Evolutionary conservation across 371 early-diverging fungal species (phyloP).

Genomic region (Lichtheimia hyalospora): DNA sequence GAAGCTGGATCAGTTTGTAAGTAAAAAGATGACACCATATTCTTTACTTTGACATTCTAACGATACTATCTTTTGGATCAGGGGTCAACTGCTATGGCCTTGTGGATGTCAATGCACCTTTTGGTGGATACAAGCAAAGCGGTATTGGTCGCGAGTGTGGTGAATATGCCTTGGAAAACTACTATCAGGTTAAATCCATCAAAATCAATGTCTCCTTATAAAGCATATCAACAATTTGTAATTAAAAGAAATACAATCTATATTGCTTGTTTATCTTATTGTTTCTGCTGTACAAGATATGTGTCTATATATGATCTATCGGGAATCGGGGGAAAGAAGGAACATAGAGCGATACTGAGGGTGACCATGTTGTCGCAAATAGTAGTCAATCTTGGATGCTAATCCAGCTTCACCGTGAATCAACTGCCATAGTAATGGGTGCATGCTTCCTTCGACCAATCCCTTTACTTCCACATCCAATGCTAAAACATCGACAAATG

Average conservation of each 20-base stretch:
- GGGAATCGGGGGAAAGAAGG: slow-evolving; percentile 16
- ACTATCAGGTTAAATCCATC: slow-evolving; percentile 34
- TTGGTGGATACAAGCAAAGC: slow-evolving; percentile 86
- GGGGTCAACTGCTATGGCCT: slow-evolving; percentile 15
- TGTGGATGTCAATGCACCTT: slow-evolving; percentile 47
- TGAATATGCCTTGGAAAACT: slow-evolving; percentile 72
- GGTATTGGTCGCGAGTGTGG: slow-evolving; percentile 84
- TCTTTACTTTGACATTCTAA: not conserved
- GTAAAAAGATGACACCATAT: not conserved
- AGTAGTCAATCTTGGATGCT: slow-evolving; percentile 11
- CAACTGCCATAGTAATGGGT: slow-evolving; percentile 35
- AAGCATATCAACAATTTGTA: not conserved
- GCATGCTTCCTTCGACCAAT: slow-evolving; percentile 20
- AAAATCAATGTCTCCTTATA: slow-evolving; percentile 1
- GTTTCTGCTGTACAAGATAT: too few relatives aligned
- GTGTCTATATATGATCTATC: not conserved
- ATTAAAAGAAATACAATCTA: not conserved
- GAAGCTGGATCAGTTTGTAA: slow-evolving; percentile 23
- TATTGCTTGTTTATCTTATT: not conserved
- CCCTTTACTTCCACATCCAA: slow-evolving; percentile 8
- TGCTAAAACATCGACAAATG: slow-evolving; percentile 13
- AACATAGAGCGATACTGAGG: slow-evolving; percentile 6
- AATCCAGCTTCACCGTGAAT: slow-evolving; percentile 29
- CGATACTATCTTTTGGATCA: not conserved
- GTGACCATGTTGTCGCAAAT: slow-evolving; percentile 14